Evolutionary conservation across 2,329 filamentous ascomycete species (phyloP), one percentile per base, ranked within the genome.

Genomic region (Arachnopeziza araneosa): DNA sequence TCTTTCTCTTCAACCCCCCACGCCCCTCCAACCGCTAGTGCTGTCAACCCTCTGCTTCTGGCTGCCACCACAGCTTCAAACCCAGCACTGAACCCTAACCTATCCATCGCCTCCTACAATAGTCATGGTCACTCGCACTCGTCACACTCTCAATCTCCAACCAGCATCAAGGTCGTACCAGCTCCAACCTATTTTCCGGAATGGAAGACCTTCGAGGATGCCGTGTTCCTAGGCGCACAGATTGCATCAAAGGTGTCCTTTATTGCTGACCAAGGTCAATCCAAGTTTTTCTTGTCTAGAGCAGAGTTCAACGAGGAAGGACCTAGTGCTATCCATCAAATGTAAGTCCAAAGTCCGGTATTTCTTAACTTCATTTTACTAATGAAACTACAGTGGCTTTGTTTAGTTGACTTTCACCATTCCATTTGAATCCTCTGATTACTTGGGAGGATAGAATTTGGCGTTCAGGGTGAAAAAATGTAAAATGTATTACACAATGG

Each of bases 11-110:
- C 67, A 14, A 72, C 79, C 73, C 71, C 86, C 71, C 63, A 80
- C 75, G 56, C 79, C 81, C 58, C 80, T 81, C 72, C 82, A 85
- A 76, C 78, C 84, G 65, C 79, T 75, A 60, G 75, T 64, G 83
- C 84, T 50, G 92, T 96, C 52, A 97, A 98, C 72, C 93, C 93
- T 17, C 87, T 98, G 2, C 83, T 98, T 4, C 89, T 96, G 62
- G 93, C 93, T 4, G 95, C 95, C 1, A 96, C 93, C 0, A 92
- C 89, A 2, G 87, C 86, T 6, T 68, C 68, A 2, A 70, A 71
- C 50, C 68, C 70, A 7, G 66, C 66, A 8, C 66, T 72, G 56
- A 67, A 75, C 65, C 67, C 73, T 54, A 69, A 76, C 66, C 59
- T 76, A 10, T 76, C 75, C 22, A 72, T 74, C n/a, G 67, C 65